Base-by-base conservation (phyloP, 768 basidiomycete genomes). In the Rhodotorula graminis region DNA sequence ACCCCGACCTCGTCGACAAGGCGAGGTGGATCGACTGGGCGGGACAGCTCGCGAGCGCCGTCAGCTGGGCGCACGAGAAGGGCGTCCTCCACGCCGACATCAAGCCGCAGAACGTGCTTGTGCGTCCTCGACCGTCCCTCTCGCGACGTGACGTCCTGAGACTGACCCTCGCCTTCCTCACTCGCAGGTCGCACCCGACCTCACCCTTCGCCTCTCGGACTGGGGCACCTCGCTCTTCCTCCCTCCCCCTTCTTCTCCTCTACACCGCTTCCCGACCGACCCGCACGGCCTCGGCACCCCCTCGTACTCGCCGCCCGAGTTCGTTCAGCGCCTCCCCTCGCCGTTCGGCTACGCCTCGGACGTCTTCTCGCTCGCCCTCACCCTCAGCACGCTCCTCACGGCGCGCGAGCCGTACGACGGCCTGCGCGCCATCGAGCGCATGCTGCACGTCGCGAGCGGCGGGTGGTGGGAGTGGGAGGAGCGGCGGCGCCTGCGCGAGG, bases 71-170 rank as follows among this genome's bases (percentile, higher is more conserved):
- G 53, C 82, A 83, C 65, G 74, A 72, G 33, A 79, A 80, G 53
- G 80, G 80, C 5, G 79, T 84, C 46, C 68, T 84, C 23, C 83
- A 84, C 74, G 82, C 80, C 21, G 83, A 84, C 76, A 73, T 84
- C 74, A 84, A 84, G 74, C 82, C 82, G 10, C 81, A 81, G 40
- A 82, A 83, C 64, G 73, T 82, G 33, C 76, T 79, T 58, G 77
- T 78, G 18, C 25, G 50, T 52, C 11, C n/a, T n/a, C n/a, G n/a
- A n/a, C n/a, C n/a, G n/a, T n/a, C n/a, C n/a, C n/a, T n/a, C n/a
- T n/a, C n/a, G n/a, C n/a, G n/a, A n/a, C n/a, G n/a, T n/a, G n/a
- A n/a, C n/a, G n/a, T n/a, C n/a, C n/a, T n/a, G n/a, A n/a, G n/a
- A n/a, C n/a, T n/a, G n/a, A n/a, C n/a, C n/a, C n/a, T n/a, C n/a